phyloP scores from a whole-genome alignment of 2,329 filamentous ascomycete genomes.

The Neocucurbitaria cava region DNA sequence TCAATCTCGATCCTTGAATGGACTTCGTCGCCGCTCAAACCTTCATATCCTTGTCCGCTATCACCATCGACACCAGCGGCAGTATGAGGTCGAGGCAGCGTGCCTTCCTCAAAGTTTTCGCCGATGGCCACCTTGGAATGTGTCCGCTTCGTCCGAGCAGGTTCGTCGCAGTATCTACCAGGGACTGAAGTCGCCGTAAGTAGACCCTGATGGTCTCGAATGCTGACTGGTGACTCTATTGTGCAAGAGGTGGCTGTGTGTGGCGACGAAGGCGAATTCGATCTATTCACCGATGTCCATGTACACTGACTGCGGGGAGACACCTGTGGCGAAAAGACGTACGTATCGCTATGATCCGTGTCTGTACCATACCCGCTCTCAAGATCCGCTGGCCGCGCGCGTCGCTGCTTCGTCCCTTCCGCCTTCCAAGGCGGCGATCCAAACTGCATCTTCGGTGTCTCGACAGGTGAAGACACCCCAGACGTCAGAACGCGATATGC shows the following conservation, averaged over 20 bases:
- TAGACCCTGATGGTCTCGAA: slow-evolving; percentile 4
- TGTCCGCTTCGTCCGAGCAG: slow-evolving; percentile 34
- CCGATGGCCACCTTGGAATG: slow-evolving; percentile 30
- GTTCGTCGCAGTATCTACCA: slow-evolving; percentile 8
- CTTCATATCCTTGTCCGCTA: slow-evolving; percentile 4
- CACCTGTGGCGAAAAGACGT: slow-evolving; percentile 49
- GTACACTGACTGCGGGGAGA: slow-evolving; percentile 48
- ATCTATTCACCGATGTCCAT: slow-evolving; percentile 51
- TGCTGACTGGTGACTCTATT: slow-evolving; percentile 15
- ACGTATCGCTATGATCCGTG: slow-evolving; percentile 47
- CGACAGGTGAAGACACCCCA: slow-evolving; percentile 5
- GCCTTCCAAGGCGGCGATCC: slow-evolving; percentile 20
- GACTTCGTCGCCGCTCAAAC: slow-evolving; percentile 7
- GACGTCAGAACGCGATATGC: slow-evolving; percentile 16
- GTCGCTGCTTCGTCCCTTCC: slow-evolving; percentile 13
- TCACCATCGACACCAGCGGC: slow-evolving; percentile 5
- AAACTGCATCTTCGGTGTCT: slow-evolving; percentile 20
- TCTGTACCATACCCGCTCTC: slow-evolving; percentile 54
- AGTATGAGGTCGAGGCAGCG: slow-evolving; percentile 10
- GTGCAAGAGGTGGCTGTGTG: slow-evolving; percentile 14
- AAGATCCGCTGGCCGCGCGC: slow-evolving; percentile 29
- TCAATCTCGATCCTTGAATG: slow-evolving; percentile 34
- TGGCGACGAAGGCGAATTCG: slow-evolving; percentile 20
- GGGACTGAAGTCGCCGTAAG: slow-evolving; percentile 24
- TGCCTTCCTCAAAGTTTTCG: slow-evolving; percentile 3